Percentiles rank a stretch among this genome's conserved stretches.
Conservation (phyloP, 148 eudicot species). For the Hydrangea macrophylla region DNA sequence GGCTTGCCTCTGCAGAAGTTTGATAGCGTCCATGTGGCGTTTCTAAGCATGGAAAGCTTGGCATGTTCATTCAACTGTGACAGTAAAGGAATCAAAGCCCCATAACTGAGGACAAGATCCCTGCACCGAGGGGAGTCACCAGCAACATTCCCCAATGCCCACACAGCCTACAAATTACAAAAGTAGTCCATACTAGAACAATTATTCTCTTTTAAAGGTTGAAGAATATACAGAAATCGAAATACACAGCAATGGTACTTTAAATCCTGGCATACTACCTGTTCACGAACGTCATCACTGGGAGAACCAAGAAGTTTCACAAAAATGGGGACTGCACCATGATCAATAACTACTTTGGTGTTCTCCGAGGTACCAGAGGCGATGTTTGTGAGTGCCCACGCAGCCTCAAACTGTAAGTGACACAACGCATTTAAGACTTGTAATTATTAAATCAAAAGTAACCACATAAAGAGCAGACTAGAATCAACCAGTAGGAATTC, state of each 20-base stretch:
- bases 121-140: constrained; percentile 38
- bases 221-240: no score
- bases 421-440: neutral
- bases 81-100: constrained; percentile 39
- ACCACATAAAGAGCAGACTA: neutral
- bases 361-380: constrained; percentile 45
- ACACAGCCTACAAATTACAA: constrained; percentile 29
- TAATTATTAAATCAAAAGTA: neutral
- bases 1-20: constrained; percentile 46
- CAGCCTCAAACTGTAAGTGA: constrained; percentile 29
- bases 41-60: constrained; percentile 47
- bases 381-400: constrained; percentile 42
- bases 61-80: constrained; percentile 37
- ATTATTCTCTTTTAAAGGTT: no score
- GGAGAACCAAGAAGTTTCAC: constrained; percentile 36
- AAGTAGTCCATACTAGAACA: no score
- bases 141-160: constrained; percentile 46
- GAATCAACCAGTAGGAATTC: neutral
- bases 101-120: constrained; percentile 39
- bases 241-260: no score
- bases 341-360: constrained; percentile 41
- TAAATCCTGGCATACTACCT: constrained; percentile 17
- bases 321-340: constrained; percentile 40
- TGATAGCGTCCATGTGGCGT: constrained; percentile 38
- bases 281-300: constrained; percentile 39